These are phyloP conservation scores for Melanomma pulvis-pyrius DNA, from an alignment of 495 filamentous ascomycete species.

Conservation along the genomic window DNA sequence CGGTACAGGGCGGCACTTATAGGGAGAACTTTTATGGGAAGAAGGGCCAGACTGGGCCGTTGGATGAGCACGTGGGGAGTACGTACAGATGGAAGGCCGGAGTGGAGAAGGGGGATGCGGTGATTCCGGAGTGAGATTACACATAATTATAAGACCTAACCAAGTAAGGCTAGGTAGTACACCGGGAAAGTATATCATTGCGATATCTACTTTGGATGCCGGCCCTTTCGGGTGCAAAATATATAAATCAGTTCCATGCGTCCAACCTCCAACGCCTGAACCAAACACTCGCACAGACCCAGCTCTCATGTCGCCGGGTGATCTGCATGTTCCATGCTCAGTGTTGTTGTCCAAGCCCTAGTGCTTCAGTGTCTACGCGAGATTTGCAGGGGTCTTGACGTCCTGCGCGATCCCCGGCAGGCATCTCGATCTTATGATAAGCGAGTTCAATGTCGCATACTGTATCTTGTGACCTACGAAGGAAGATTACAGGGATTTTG, in stretches of 20 bases:
- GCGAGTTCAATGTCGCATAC: too few species aligned
- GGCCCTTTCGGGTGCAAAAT: too few species aligned
- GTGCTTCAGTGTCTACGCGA: not conserved
- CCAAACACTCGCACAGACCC: not conserved
- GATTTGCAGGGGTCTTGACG: not conserved
- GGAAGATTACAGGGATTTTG: too few species aligned
- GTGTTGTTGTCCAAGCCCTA: not conserved
- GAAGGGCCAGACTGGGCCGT: conserved; percentile 43
- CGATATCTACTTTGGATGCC: too few species aligned
- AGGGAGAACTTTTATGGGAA: conserved; percentile 51
- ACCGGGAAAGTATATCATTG: too few species aligned
- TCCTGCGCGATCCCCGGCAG: too few species aligned
- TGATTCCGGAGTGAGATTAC: conserved; percentile 14
- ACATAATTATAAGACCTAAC: not conserved
- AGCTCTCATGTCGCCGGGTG: not conserved
- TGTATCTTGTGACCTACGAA: too few species aligned
- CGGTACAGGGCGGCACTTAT: conserved; percentile 53
- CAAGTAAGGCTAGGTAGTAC: too few species aligned
- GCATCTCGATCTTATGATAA: too few species aligned
- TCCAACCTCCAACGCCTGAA: too few species aligned
- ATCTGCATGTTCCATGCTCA: conserved; percentile 1
- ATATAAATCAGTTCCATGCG: too few species aligned
- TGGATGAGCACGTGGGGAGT: conserved; percentile 43
- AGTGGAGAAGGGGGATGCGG: conserved; percentile 10
- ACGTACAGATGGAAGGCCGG: conserved; percentile 44